Evolutionary conservation across 1,284 basidiomycete species (phyloP).

Genomic region (Irpex sp.): DNA sequence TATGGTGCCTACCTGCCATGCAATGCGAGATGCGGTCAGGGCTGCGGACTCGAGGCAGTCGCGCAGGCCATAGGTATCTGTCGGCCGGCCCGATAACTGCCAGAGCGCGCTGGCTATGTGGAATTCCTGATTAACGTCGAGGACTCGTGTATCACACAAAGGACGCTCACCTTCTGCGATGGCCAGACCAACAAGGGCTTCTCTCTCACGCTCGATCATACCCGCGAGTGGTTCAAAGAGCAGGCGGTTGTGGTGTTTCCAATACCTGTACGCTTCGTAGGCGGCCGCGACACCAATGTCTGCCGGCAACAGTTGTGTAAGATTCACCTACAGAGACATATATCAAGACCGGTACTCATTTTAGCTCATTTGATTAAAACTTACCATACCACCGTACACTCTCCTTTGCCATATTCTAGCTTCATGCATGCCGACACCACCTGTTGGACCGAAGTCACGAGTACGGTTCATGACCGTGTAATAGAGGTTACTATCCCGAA

Average conservation of each 20-base stretch:
- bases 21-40: conserved; percentile 10
- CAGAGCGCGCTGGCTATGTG: conserved; percentile 13
- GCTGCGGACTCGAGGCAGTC: conserved; percentile 15
- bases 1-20: conserved; percentile 8
- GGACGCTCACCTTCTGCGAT: conserved; percentile 51
- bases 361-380: background rate
- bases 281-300: conserved; percentile 69
- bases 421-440: conserved; percentile 50
- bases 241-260: conserved; percentile 47
- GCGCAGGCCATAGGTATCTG: conserved; percentile 14
- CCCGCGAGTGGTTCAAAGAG: conserved; percentile 52
- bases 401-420: conserved; percentile 56
- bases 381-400: conserved; percentile 53
- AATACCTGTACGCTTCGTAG: conserved; percentile 64
- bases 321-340: conserved; percentile 28
- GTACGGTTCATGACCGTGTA: conserved; percentile 53
- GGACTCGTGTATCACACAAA: background rate
- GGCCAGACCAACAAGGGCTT: conserved; percentile 58
- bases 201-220: conserved; percentile 51
- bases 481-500: conserved; percentile 43
- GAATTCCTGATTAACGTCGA: background rate
- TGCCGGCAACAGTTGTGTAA: conserved; percentile 36
- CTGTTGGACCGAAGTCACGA: conserved; percentile 33
- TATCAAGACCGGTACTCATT: background rate
- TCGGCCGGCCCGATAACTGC: conserved; percentile 12